Base-by-base conservation (phyloP, 2,329 filamentous ascomycete species). In the Talaromyces sp. region DNA sequence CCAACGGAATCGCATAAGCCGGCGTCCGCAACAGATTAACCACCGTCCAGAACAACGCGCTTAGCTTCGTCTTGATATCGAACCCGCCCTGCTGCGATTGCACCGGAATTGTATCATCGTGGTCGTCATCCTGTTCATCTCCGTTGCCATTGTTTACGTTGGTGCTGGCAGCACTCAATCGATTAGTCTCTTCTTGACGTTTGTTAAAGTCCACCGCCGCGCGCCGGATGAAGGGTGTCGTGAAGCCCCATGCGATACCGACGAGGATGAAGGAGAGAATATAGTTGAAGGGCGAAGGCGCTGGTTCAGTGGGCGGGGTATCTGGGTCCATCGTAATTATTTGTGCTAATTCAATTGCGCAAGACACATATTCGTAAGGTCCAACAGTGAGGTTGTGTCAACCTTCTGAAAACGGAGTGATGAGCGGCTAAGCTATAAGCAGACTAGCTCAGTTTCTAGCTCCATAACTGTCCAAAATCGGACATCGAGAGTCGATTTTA, bases 181-280 rank as follows among this genome's bases (percentile, higher is more conserved):
- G 70, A 22, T 37, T 61, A 3, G 60, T 56, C 39, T 70, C 70
- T 54, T 75, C 75, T 67, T 78, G 76, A 60, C 86, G 83, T 3
- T 89, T 88, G 62, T 82, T 86, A 80, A 95, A 93, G 67, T 88
- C 84, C 58, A 90, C 85, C 1, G 94, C 93, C 10, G 94, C 94
- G 67, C 87, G 87, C 27, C 93, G 89, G 83, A 98, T 96, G 81
- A 98, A 97, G 63, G 90, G 89, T 22, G 92, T 96, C 0, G 92
- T 97, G 71, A 96, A 87, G 60, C 93, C 94, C 94, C 94, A 98
- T 70, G 92, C 93, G 27, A 95, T 82, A 62, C 93, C 93, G 70
- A 98, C 93, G 66, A 97, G 87, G 62, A 97, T 84, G 82, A 97
- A 97, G 70, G 91, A 92, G 66, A 94, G 83, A 68, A 95, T 84